A percentile compares a stretch with the other conserved stretches of the same genome.
These are phyloP conservation scores for Didymella keratinophila DNA, from an alignment of 2,329 filamentous ascomycete genomes.

Conservation along the genomic window DNA sequence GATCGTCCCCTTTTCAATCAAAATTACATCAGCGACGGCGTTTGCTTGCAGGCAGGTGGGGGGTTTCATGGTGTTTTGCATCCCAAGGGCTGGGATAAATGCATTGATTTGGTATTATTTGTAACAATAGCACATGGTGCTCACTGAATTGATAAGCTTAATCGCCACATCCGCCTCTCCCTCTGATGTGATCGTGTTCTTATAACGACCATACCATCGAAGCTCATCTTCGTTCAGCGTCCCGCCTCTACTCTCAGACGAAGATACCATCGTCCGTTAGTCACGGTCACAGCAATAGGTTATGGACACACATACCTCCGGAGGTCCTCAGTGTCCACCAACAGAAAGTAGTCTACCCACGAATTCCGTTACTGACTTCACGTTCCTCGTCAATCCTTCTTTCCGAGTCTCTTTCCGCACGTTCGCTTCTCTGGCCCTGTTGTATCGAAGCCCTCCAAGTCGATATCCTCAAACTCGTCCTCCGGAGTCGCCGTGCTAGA, in stretches of 20 bases:
- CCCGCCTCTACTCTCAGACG: too few relatives aligned
- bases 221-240: too few relatives aligned
- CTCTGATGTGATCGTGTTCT: too few relatives aligned
- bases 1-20: background rate
- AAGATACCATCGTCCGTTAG: too few relatives aligned
- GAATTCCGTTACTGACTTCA: background rate
- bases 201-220: too few relatives aligned
- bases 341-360: too few relatives aligned
- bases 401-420: too few relatives aligned
- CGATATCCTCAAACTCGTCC: background rate
- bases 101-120: constrained; percentile 8
- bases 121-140: constrained; percentile 2
- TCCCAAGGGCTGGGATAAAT: constrained; percentile 35
- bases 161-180: background rate
- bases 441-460: background rate
- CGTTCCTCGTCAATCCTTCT: background rate
- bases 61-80: constrained; percentile 21
- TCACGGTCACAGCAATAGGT: too few relatives aligned
- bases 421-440: background rate
- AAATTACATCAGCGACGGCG: constrained; percentile 34
- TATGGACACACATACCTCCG: too few relatives aligned
- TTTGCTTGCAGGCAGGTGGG: constrained; percentile 13
- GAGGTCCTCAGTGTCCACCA: too few relatives aligned
- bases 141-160: constrained; percentile 1
- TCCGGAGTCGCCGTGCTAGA: too few relatives aligned